These are phyloP conservation scores for Suillus subalutaceus DNA, from an alignment of 768 basidiomycete species.

Conservation along the genomic window DNA sequence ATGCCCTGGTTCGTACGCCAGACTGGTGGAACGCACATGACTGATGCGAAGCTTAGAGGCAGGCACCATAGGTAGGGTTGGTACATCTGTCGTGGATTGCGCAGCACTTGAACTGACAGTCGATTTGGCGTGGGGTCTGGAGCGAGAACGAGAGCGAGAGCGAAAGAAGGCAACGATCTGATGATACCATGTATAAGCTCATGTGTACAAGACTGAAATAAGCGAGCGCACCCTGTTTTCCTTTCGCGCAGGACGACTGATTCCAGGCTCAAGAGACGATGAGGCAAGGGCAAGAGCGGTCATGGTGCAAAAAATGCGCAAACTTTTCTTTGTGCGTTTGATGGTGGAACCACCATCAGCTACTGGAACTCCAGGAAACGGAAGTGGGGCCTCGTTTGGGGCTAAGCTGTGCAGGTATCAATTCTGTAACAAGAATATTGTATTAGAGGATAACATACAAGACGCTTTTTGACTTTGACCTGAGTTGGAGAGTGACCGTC, in stretches of 20 bases:
- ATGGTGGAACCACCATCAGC: conserved; percentile 8
- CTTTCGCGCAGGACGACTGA: conserved; percentile 25
- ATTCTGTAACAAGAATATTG: conserved; percentile 5
- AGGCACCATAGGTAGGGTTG: conserved; percentile 17
- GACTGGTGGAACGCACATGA: conserved; percentile 20
- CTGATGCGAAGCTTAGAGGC: conserved; percentile 11
- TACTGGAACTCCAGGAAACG: conserved; percentile 8
- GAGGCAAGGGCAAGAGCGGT: conserved; percentile 10
- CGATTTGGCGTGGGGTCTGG: conserved; percentile 34
- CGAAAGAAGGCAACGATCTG: conserved; percentile 66
- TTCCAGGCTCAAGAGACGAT: conserved; percentile 10
- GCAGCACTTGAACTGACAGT: conserved; percentile 9
- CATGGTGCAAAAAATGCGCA: conserved; percentile 13
- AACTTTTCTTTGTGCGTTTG: conserved; percentile 13
- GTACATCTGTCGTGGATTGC: conserved; percentile 16
- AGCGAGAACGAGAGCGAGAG: conserved; percentile 56
- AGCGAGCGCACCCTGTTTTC: conserved; percentile 47
- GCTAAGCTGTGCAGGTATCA: conserved; percentile 11
- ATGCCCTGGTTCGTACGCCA: conserved; percentile 11
- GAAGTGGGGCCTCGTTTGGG: conserved; percentile 10
- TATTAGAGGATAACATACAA: conserved; percentile 7
- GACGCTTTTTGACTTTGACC: not conserved
- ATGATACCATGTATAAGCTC: not conserved
- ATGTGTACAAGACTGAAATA: conserved; percentile 2
- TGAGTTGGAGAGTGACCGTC: conserved; percentile 9